These are phyloP conservation scores for Lentinula raphanica DNA, from an alignment of 768 basidiomycete genomes.

Conservation along the genomic window DNA sequence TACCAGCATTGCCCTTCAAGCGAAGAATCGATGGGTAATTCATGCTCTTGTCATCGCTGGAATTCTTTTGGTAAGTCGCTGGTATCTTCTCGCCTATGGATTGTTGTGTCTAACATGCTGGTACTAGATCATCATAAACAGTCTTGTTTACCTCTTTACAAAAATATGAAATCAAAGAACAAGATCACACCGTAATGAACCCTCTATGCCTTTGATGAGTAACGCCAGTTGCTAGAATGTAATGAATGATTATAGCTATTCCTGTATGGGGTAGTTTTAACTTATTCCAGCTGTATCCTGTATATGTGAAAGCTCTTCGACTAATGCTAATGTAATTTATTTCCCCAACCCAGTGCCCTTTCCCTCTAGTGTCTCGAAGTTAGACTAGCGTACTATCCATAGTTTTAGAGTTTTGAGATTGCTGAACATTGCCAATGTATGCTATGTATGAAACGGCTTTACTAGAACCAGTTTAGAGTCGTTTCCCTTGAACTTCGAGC, in stretches of 20 bases:
- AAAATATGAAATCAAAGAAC: not conserved
- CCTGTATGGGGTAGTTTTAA: no score
- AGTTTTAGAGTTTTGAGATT: no score
- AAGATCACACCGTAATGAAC: not conserved
- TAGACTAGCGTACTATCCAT: no score
- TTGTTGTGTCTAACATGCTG: not conserved
- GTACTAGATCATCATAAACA: not conserved
- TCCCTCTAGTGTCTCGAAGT: no score
- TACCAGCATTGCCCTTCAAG: slow-evolving; percentile 50
- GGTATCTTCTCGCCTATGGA: not conserved
- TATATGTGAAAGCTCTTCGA: no score
- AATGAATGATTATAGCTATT: not conserved
- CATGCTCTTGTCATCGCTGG: not conserved
- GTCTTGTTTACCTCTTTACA: not conserved
- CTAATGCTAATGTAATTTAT: no score
- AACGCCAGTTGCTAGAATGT: not conserved
- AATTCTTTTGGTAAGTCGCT: not conserved
- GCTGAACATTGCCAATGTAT: not conserved
- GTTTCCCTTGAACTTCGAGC: slow-evolving; percentile 20
- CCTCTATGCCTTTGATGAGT: not conserved
- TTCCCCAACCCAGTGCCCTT: no score
- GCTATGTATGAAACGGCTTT: not conserved
- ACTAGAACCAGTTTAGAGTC: not conserved
- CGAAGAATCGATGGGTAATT: not conserved
- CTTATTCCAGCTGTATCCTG: not conserved